Base-by-base conservation (phyloP, 2,329 filamentous ascomycete genomes). In the Calonectria naviculata region DNA sequence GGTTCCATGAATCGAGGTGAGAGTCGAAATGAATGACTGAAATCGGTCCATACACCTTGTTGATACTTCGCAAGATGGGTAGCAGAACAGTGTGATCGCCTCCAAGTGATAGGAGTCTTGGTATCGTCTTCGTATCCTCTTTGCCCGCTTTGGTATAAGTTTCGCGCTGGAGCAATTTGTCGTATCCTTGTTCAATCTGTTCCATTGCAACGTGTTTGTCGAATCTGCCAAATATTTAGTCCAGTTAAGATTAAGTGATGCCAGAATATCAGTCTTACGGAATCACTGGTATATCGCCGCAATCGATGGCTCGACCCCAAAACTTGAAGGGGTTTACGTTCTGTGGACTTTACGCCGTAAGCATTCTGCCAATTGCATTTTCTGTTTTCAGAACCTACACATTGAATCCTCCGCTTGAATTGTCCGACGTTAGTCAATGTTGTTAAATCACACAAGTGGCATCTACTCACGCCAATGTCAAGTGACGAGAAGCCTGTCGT, bases 71-170 rank as follows among this genome's bases (percentile, higher is more conserved):
- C 21, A 47, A 19, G 26, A 28, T 24, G 15, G 44, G 44, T 6
- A 94, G 84, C 0, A 91, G 89, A 38, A 94, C 85, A 71, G 88
- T 91, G 81, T 94, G 92, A 26, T 47, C 44, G 8, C 44, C 44
- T 5, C 44, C 44, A 12, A 47, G 44, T 47, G 44, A 24, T 8
- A 47, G n/a, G n/a, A 28, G 6, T 24, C 44, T 24, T 24, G 44
- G 44, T 24, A 47, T 15, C 66, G 12, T 64, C 72, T 78, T 72
- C 17, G 21, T 4, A 47, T 15, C 10, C 12, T 42, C 5, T 19
- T 42, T 24, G 21, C 6, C n/a, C 21, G 24, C 44, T 5, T 47
- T 19, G n/a, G 24, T 47, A 26, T 24, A 47, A 47, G 44, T 8
- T 15, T 47, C 21, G 6, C 44, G 24, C 9, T 42, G 10, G 12